Evolutionary conservation across 768 basidiomycete genomes (phyloP).

Genomic region (Favolaschia claudopus): DNA sequence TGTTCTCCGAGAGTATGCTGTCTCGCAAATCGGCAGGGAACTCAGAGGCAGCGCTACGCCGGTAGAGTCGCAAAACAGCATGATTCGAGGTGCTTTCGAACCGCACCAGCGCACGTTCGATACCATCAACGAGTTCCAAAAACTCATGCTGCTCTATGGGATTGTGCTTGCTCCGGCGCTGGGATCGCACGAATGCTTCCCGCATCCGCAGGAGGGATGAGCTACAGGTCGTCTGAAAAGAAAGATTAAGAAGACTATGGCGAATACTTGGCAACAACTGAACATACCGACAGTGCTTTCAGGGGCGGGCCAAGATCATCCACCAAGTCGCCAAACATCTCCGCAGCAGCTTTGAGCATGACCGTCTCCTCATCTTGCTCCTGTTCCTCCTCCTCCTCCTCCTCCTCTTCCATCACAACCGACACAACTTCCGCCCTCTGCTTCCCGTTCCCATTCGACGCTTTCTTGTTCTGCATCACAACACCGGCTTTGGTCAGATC

Average conservation of each 20-base stretch:
- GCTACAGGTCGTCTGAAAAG: conserved; percentile 63
- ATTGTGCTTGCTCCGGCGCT: conserved; percentile 34
- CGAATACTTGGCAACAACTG: neutral
- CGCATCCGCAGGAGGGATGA: conserved; percentile 68
- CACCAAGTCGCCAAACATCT: conserved; percentile 79
- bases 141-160: conserved; percentile 67
- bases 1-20: conserved; percentile 29
- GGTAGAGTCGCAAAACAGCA: conserved; percentile 80
- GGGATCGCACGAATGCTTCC: conserved; percentile 65
- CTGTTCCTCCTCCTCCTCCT: no score
- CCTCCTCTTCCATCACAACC: conserved; percentile 36
- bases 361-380: conserved; percentile 47
- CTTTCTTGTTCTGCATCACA: conserved; percentile 30
- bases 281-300: conserved; percentile 72
- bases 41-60: conserved; percentile 51
- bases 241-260: neutral
- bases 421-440: conserved; percentile 36
- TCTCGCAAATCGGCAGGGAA: conserved; percentile 13
- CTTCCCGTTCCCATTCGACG: conserved; percentile 29
- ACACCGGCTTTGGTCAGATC: conserved; percentile 73
- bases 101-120: conserved; percentile 71
- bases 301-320: conserved; percentile 84
- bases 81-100: conserved; percentile 88
- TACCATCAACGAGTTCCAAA: conserved; percentile 64
- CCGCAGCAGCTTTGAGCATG: conserved; percentile 68